Evolutionary conservation across 306 rosid species (phyloP).

Genomic region (Macrotyloma uniflorum): DNA sequence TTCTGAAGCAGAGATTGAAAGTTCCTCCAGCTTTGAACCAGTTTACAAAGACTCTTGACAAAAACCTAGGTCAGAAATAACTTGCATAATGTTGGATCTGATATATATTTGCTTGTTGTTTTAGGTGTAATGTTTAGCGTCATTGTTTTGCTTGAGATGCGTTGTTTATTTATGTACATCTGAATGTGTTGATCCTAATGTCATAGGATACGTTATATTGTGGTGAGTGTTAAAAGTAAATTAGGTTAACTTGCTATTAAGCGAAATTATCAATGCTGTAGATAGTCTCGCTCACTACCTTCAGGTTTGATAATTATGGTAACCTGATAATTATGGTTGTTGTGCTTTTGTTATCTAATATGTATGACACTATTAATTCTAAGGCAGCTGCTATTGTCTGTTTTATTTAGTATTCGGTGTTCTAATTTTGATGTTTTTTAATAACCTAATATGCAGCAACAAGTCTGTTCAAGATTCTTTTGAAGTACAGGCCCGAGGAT

Average conservation of each 20-base stretch:
- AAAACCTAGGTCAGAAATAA: constrained; percentile 57
- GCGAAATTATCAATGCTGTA: not conserved
- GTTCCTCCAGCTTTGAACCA: constrained; percentile 82
- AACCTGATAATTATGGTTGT: too few relatives aligned
- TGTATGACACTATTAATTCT: not conserved
- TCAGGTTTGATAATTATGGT: too few relatives aligned
- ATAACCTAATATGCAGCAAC: constrained; percentile 51
- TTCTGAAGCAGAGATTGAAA: constrained; percentile 71
- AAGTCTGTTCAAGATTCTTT: constrained; percentile 70
- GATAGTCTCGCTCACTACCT: not conserved
- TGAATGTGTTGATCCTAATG: not conserved
- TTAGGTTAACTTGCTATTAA: not conserved
- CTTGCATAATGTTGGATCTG: not conserved
- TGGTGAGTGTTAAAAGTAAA: not conserved
- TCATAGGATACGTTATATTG: not conserved
- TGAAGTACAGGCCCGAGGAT: constrained; percentile 83
- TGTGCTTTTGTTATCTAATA: too few relatives aligned
- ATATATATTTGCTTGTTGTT: not conserved
- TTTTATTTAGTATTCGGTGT: not conserved
- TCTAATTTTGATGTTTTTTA: not conserved
- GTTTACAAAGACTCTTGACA: constrained; percentile 82
- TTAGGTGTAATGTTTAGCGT: not conserved
- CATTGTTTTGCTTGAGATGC: not conserved
- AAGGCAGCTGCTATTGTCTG: too few relatives aligned
- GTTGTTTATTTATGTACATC: not conserved